Conservation (phyloP, 73 alveolate species). For the Paramecium bursaria region DNA sequence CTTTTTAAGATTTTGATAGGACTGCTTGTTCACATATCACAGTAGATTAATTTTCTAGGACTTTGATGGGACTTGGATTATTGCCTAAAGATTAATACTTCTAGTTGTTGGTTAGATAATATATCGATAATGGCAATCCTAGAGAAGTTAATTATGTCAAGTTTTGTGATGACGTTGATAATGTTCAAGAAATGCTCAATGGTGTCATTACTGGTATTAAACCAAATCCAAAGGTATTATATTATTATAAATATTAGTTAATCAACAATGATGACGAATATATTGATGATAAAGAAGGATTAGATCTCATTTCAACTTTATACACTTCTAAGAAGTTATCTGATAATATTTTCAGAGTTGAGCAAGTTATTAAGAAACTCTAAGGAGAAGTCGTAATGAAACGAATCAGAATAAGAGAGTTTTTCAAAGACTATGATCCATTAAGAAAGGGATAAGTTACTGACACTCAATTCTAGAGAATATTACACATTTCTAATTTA, state of each 20-base stretch:
- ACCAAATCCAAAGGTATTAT: slow-evolving; percentile 56
- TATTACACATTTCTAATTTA: slow-evolving; percentile 84
- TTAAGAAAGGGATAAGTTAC: slow-evolving; percentile 91
- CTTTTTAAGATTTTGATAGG: slow-evolving; percentile 87
- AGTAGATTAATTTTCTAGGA: slow-evolving; percentile 85
- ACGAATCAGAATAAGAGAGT: slow-evolving; percentile 88
- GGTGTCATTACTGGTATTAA: slow-evolving; percentile 69
- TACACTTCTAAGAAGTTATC: slow-evolving; percentile 63
- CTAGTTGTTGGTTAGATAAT: slow-evolving; percentile 76
- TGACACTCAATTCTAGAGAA: slow-evolving; percentile 75
- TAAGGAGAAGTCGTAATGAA: slow-evolving; percentile 88
- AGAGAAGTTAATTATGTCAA: slow-evolving; percentile 84
- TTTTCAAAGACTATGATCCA: slow-evolving; percentile 91
- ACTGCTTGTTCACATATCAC: slow-evolving; percentile 88
- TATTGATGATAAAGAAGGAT: slow-evolving; percentile 68
- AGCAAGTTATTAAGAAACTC: slow-evolving; percentile 87
- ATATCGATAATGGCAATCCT: slow-evolving; percentile 82
- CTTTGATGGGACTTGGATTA: slow-evolving; percentile 77
- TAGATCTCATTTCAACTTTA: slow-evolving; percentile 71
- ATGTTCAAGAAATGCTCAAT: slow-evolving; percentile 87
- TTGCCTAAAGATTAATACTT: slow-evolving; percentile 80
- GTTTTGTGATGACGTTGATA: slow-evolving; percentile 90
- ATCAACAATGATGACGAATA: slow-evolving; percentile 61
- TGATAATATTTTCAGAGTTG: slow-evolving; percentile 61
- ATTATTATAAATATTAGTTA: not conserved